Evolutionary conservation across 148 eudicot genomes (phyloP), one percentile per base, ranked within the genome.

Genomic region (Dianthus caryophyllus): DNA sequence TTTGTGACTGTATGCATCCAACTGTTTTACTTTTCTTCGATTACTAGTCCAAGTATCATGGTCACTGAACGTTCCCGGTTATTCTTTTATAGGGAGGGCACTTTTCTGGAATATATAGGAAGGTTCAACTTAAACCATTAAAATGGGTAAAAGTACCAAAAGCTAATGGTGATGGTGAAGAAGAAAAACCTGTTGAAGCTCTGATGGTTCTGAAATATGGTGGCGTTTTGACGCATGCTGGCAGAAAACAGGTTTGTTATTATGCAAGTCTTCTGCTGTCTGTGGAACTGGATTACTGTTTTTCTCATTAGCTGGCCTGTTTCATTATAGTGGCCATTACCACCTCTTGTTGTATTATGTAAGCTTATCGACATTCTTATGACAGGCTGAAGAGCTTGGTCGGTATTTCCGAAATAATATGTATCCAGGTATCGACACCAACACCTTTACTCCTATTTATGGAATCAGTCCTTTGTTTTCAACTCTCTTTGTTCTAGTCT

Each of bases 221-320:
- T 27, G 99, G 99, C 68, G 99, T 90, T 73, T 83, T 95, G 74
- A 95, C 99, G 18, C 99, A 95, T 77, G 99, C 99, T 72, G 97
- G 99, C 41, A 87, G 99, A 70, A 95, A 95, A 74, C 99, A 94
- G 99, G 99, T 94, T 27, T 57, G 62, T 29, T 53, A 56, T 49
- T 43, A 17, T 50, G 13, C 20, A 65, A n/a, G 25, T 43, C 33
- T 65, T 13, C 18, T 7, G 47, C 36, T 14, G 3, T 7, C 4
- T 33, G 38, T 33, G 38, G 22, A 26, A 64, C 7, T 15, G 39
- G 36, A 18, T 44, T 16, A 21, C 26, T 13, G 44, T 13, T 48
- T 49, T 15, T 12, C 49, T 31, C 57, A 41, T 26, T 46, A 38
- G 51, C 61, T 46, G 57, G 51, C 59, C 9, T 53, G 51, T 24